Percentiles rank a stretch among this genome's conserved stretches.
phyloP scores from a whole-genome alignment of 768 basidiomycete species.

The Podaxis sp. region DNA sequence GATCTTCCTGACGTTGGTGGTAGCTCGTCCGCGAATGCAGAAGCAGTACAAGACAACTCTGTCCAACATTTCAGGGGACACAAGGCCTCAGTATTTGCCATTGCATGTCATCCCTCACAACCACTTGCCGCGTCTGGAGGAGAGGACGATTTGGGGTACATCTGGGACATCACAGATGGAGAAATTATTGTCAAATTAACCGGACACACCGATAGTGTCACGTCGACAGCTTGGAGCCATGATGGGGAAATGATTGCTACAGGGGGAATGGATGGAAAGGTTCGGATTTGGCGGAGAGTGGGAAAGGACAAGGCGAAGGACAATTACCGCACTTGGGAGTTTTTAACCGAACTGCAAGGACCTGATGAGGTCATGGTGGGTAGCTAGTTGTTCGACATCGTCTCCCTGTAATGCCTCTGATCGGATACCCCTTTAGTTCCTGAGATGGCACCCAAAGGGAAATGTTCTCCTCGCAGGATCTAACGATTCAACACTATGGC shows the following conservation, averaged over 20 bases:
- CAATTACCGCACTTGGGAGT: conserved; percentile 83
- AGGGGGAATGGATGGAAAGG: conserved; percentile 97
- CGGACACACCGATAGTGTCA: conserved; percentile 92
- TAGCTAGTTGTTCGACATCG: background rate
- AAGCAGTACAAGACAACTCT: conserved; percentile 51
- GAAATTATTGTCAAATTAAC: conserved; percentile 79
- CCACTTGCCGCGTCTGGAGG: conserved; percentile 89
- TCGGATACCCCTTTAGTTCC: conserved; percentile 53
- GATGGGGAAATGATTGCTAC: conserved; percentile 95
- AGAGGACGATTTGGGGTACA: conserved; percentile 91
- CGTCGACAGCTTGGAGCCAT: conserved; percentile 67
- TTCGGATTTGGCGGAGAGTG: conserved; percentile 87
- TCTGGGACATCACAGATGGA: conserved; percentile 86
- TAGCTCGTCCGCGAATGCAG: conserved; percentile 23
- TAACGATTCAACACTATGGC: conserved; percentile 91
- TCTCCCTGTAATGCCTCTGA: conserved; percentile 1
- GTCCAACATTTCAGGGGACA: conserved; percentile 70
- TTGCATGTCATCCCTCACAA: conserved; percentile 79
- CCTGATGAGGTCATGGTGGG: conserved; percentile 93
- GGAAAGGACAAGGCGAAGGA: conserved; percentile 68
- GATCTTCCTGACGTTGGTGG: conserved; percentile 35
- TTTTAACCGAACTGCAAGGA: conserved; percentile 87
- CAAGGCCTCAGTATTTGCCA: conserved; percentile 73
- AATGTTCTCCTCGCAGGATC: conserved; percentile 84
- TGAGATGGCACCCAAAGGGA: conserved; percentile 97